phyloP scores from a whole-genome alignment of 192 early-diverging fungal genomes.

The Endogone sp. region DNA sequence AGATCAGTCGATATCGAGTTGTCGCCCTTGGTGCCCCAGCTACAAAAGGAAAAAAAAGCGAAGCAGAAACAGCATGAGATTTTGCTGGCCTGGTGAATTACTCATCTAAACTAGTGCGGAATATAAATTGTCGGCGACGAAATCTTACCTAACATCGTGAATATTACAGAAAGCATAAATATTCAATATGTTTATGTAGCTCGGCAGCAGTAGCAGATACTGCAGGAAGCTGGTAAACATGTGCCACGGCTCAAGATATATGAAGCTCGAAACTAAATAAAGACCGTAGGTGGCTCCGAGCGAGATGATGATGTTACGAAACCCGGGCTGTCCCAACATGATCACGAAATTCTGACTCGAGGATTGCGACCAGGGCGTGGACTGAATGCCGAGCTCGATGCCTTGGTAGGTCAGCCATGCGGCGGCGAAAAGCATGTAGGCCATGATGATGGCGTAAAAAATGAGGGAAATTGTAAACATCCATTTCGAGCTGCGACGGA shows the following conservation, averaged over 20 bases:
- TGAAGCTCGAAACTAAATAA: conserved; percentile 62
- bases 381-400: conserved; percentile 19
- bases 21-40: conserved; percentile 88
- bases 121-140: background rate
- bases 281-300: conserved; percentile 69
- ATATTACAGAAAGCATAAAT: conserved; percentile 59
- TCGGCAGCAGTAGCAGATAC: conserved; percentile 73
- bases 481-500: conserved; percentile 44
- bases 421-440: conserved; percentile 51
- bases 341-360: background rate
- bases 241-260: conserved; percentile 77
- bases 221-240: conserved; percentile 71
- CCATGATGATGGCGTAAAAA: conserved; percentile 46
- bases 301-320: conserved; percentile 61
- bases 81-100: background rate
- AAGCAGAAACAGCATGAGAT: conserved; percentile 24
- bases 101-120: background rate
- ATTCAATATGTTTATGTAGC: conserved; percentile 68
- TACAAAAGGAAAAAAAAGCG: conserved; percentile 50
- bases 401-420: conserved; percentile 43
- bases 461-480: conserved; percentile 44
- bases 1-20: conserved; percentile 46
- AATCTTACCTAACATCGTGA: conserved; percentile 47
- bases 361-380: background rate
- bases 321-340: conserved; percentile 17